Conservation (phyloP, 2,329 filamentous ascomycete species). For the Calonectria naviculata region DNA sequence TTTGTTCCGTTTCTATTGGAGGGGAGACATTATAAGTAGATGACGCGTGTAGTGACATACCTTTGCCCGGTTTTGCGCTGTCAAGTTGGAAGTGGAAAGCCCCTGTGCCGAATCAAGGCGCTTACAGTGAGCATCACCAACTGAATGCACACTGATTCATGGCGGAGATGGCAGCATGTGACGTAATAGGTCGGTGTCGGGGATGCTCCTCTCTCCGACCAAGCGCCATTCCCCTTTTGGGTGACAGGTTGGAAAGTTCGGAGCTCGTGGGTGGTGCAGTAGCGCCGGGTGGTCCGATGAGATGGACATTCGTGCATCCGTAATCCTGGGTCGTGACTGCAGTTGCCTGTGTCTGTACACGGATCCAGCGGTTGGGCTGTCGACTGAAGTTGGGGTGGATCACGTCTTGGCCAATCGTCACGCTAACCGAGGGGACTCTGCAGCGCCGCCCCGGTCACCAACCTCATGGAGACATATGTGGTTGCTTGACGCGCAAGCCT, state of each 20-base stretch:
- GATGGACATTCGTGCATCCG: conserved; percentile 21
- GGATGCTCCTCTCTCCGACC: conserved; percentile 3
- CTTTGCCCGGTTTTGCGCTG: not conserved
- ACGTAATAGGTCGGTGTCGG: conserved; percentile 32
- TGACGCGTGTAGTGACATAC: conserved; percentile 10
- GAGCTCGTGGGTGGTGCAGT: conserved; percentile 22
- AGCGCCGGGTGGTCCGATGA: conserved; percentile 31
- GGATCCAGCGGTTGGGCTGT: conserved; percentile 26
- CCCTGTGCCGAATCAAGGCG: not conserved
- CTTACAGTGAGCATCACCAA: not conserved
- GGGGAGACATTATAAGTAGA: not conserved
- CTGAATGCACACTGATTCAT: not conserved
- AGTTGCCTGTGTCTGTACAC: not conserved
- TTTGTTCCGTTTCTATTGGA: not conserved
- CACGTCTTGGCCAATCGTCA: conserved; percentile 17
- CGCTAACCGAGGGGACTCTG: not conserved
- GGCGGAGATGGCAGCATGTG: conserved; percentile 18
- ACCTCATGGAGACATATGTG: conserved; percentile 11
- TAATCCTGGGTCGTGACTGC: conserved; percentile 11
- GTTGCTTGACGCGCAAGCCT: conserved; percentile 19
- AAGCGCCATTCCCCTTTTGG: conserved; percentile 28
- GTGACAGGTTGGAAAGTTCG: conserved; percentile 23
- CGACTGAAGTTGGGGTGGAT: conserved; percentile 33
- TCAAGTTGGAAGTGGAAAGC: not conserved
- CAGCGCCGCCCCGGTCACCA: conserved; percentile 17